Evolutionary conservation across 2,329 filamentous ascomycete species (phyloP), one percentile per base, ranked within the genome.

Genomic region (Ophiostoma sp.): DNA sequence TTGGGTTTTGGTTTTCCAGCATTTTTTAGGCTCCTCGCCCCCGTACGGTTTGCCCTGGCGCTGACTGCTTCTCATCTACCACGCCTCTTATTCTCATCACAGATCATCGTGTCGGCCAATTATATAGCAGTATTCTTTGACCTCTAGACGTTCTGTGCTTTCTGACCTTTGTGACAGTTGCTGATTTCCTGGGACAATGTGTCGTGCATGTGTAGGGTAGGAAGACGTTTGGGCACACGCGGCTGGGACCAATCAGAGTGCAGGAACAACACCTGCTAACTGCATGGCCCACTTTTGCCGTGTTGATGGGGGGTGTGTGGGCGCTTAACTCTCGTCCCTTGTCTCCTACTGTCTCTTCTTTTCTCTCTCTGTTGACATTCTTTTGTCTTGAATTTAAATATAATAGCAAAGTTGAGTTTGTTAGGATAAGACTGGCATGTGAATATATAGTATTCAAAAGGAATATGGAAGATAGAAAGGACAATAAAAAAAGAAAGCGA

Each of bases 241-340:
- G 38, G 40, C 60, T 18, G 60, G 60, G 14, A 4, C 60, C 60
- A 63, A 63, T 63, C 38, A 63, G 60, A 42, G 40, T 14, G 40
- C 60, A 18, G 14, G 8, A 42, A 42, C 40, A 63, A 63, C 40
- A 42, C 38, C 40, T 6, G 16, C 18, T 18, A 5, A 42, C 16
- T 5, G 18, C 58, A 44, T 18, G 60, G 9, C 38, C 60, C 60
- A 63, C 40, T 42, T 42, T 63, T 63, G 3, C 38, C 8, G 16
- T 63, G 38, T n/a, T 42, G 38, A 42, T 11, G 60, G 60, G 60
- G 60, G 60, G 38, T n/a, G 60, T 63, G 60, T 63, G 60, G 60
- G 60, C 60, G 60, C 60, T 63, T 63, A 63, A 63, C 58, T 40
- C 27, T 27, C 27, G 27, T 27, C 27, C 27, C 27, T 40, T 11